Conservation (phyloP, 139 green algal species). For the Tetratostichococcus sp. region DNA sequence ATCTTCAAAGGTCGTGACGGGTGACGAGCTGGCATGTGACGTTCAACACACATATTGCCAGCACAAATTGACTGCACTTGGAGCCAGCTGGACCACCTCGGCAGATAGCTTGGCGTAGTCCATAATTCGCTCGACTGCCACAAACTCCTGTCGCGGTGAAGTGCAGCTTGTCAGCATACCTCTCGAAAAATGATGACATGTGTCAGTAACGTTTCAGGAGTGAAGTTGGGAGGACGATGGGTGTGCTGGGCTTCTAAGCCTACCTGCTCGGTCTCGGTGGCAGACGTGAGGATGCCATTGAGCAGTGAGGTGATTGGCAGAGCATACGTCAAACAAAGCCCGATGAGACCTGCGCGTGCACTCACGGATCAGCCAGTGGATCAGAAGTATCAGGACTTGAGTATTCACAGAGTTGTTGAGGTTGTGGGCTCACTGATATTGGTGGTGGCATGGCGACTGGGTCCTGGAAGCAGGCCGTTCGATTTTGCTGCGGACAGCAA, state of each 20-base stretch:
- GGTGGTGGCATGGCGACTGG: background rate
- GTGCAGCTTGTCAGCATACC: too few species aligned
- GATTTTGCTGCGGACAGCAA: constrained; percentile 36
- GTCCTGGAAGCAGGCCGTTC: constrained; percentile 8
- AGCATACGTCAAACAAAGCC: constrained; percentile 72
- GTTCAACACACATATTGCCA: too few species aligned
- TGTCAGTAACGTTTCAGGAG: too few species aligned
- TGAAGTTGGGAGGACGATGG: too few species aligned
- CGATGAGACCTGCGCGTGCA: constrained; percentile 45
- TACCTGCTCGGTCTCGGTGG: constrained; percentile 52
- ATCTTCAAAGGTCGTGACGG: too few species aligned
- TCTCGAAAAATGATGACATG: too few species aligned
- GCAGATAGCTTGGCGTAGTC: constrained; percentile 32
- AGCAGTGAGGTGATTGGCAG: constrained; percentile 75
- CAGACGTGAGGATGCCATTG: constrained; percentile 62
- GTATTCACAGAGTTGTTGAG: background rate
- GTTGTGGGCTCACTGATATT: background rate
- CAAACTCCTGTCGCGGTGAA: constrained; percentile 77
- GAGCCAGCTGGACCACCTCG: too few species aligned
- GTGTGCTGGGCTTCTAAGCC: too few species aligned
- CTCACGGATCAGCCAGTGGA: too few species aligned
- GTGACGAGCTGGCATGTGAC: too few species aligned
- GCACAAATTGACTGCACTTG: too few species aligned
- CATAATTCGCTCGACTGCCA: constrained; percentile 71
- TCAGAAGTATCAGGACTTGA: too few species aligned